A percentile compares a stretch with the other conserved stretches of the same genome.
Evolutionary conservation across 345 rosid genomes (phyloP).

Genomic region (Ailanthus altissimus): DNA sequence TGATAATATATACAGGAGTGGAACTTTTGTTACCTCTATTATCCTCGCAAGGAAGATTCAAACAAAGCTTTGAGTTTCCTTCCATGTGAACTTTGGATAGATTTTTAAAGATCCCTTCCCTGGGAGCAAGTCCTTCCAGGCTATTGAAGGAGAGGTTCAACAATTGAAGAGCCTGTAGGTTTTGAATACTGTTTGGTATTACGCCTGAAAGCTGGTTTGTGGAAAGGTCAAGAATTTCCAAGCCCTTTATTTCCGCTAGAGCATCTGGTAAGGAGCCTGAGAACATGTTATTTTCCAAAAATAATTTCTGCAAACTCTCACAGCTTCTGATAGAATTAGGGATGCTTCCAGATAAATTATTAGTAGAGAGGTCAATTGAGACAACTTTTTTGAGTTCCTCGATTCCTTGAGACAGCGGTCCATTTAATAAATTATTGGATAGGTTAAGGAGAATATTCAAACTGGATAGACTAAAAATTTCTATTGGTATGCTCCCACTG

Average conservation of each 20-base stretch:
- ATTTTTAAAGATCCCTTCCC: not conserved
- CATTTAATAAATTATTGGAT: not conserved
- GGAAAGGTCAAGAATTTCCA: slow-evolving; percentile 8
- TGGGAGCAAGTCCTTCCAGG: not conserved
- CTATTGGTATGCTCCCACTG: not conserved
- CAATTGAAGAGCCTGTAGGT: not conserved
- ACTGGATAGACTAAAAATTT: not conserved
- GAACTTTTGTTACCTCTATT: too few relatives aligned
- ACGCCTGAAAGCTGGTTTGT: not conserved
- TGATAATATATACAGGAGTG: too few relatives aligned
- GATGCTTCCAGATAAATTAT: not conserved
- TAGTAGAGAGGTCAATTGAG: not conserved
- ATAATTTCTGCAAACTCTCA: not conserved
- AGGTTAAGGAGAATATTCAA: not conserved
- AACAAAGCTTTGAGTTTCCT: too few relatives aligned
- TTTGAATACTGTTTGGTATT: not conserved
- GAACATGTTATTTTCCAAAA: not conserved
- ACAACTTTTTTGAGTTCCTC: not conserved
- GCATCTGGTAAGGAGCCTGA: not conserved
- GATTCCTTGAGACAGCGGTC: not conserved
- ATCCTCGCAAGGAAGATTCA: too few relatives aligned
- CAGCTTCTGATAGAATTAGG: not conserved
- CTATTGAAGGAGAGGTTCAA: not conserved
- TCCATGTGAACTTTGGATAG: not conserved
- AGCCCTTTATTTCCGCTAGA: not conserved